Base-by-base conservation (phyloP, 352 stramenopile species). In the Pilasporangium apinafurcum region DNA sequence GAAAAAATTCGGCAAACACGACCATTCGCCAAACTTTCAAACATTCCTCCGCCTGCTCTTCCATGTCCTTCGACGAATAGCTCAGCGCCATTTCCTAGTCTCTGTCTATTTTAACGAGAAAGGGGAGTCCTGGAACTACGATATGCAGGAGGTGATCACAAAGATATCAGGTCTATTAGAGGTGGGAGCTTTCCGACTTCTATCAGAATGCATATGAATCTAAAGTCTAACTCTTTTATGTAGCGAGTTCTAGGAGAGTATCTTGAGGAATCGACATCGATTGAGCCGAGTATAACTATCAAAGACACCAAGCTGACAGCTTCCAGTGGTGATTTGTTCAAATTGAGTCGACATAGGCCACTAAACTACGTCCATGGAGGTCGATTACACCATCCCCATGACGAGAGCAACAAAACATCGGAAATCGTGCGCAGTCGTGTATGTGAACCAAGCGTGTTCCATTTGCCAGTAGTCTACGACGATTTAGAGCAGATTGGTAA, bases 391-490 rank as follows among this genome's bases (percentile, higher is more conserved):
- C 36, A 63, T 7, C 47, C 46, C 0, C 56, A 56, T 29, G 64
- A 76, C 7, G 48, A 26, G 8, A 56, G 34, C 5, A 48, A 36
- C 5, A 53, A 56, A 25, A 37, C 54, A 13, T 47, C 59, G 14
- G 49, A 68, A 21, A 52, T 65, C 5, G 51, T 53, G 17, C 44
- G 56, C 22, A 53, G 48, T 1, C 61, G 71, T 2, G 74, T 89
- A 22, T 92, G 80, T 28, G 75, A 87, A 16, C 58, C 72, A 0
- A 90, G 75, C 30, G 63, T 89, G 13, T 92, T 88, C 34, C 76
- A 89, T 32, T 54, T 92, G 16, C 73, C 77, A 2, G 60, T 83
- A 2, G 77, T 87, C 5, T 87, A 89, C 49, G 58, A 83, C 24
- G 80, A 90, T 35, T 27, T 92, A 28, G 57, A 84, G 36, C 46